phyloP scores from a whole-genome alignment of 139 green algal species.

The Mychonastes homosphaera region DNA sequence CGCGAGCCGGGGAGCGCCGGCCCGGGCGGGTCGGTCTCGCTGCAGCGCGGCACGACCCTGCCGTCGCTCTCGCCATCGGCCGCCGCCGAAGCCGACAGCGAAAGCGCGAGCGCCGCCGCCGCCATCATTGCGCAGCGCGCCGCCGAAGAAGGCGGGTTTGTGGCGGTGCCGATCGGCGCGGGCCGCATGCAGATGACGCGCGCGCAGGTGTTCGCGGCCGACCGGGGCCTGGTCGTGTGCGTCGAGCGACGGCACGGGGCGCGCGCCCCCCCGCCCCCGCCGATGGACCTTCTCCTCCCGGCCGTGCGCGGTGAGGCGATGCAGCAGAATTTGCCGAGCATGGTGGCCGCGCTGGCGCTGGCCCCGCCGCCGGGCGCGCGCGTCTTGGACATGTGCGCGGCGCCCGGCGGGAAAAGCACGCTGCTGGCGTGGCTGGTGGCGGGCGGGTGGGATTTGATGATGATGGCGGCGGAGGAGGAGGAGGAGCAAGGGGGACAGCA shows the following conservation, averaged over 20 bases:
- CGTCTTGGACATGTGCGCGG: conserved; percentile 90
- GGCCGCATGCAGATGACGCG: conserved; percentile 2
- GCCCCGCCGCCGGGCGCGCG: conserved; percentile 29
- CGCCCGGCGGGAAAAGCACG: conserved; percentile 85
- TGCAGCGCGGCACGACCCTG: too few species aligned
- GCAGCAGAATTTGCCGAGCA: conserved; percentile 66
- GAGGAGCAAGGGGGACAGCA: conserved; percentile 1
- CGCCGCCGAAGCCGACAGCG: too few species aligned
- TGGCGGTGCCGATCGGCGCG: conserved; percentile 7
- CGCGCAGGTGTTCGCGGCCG: neutral
- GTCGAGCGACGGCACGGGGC: too few species aligned
- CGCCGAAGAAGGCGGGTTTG: too few species aligned
- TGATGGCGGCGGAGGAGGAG: too few species aligned
- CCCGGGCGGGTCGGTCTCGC: too few species aligned
- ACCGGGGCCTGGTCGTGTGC: too few species aligned
- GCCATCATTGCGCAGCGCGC: too few species aligned
- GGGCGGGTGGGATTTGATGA: conserved; percentile 45
- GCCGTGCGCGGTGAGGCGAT: conserved; percentile 28
- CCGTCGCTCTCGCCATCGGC: too few species aligned
- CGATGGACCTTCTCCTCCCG: neutral
- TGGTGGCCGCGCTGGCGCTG: conserved; percentile 56
- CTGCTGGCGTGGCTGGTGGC: conserved; percentile 76
- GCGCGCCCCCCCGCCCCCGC: too few species aligned
- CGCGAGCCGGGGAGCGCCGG: too few species aligned
- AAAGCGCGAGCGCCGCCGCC: too few species aligned